phyloP scores from a whole-genome alignment of 192 early-diverging fungal genomes.

The Mortierella claussenii region DNA sequence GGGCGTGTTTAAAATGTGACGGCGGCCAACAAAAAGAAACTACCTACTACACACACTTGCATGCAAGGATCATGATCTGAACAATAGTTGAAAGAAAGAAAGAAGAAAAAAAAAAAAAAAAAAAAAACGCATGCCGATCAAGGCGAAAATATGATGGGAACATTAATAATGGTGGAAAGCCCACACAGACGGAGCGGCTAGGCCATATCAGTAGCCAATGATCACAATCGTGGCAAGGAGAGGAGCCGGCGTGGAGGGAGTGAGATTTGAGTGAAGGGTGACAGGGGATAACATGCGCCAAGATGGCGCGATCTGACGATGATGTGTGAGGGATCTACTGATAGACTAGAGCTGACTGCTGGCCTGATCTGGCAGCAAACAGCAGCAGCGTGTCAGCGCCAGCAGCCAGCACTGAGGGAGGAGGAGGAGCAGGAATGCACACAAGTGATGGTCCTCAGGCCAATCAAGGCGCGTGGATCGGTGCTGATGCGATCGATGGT shows the following conservation, averaged over 20 bases:
- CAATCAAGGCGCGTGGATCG: constrained; percentile 34
- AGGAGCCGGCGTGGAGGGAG: not conserved
- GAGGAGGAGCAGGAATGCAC: too few species aligned
- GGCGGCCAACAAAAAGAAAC: too few species aligned
- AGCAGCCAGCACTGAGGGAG: too few species aligned
- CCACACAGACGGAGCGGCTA: too few species aligned
- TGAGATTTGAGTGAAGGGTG: not conserved
- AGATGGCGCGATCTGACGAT: constrained; percentile 41
- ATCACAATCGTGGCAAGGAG: too few species aligned
- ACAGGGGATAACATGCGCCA: too few species aligned
- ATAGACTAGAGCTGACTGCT: not conserved
- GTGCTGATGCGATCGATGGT: constrained; percentile 34
- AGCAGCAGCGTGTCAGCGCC: too few species aligned
- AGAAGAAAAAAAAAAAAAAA: constrained; percentile 1
- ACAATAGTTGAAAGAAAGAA: too few species aligned
- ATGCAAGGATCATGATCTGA: too few species aligned
- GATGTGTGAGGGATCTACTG: not conserved
- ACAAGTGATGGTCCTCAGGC: too few species aligned
- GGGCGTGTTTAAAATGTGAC: constrained; percentile 59
- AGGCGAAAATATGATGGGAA: not conserved
- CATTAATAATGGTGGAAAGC: not conserved
- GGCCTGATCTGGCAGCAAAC: not conserved
- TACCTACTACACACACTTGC: too few species aligned
- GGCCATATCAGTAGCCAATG: too few species aligned
- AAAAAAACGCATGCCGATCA: not conserved